Evolutionary conservation across 371 early-diverging fungal species (phyloP).

Genomic region (Mucor saturninus): DNA sequence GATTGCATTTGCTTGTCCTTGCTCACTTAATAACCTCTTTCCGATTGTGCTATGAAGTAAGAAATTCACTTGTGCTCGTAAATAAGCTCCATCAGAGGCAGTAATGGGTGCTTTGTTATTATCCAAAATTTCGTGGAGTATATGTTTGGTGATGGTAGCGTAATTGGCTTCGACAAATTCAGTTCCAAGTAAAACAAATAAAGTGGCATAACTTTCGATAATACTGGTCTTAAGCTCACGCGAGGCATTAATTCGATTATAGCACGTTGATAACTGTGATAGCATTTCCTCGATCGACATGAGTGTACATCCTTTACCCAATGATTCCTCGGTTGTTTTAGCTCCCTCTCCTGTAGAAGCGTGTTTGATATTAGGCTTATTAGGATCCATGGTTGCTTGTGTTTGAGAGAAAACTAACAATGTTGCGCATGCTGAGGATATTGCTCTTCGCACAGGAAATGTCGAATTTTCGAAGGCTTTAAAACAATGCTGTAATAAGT

Average conservation of each 20-base stretch:
- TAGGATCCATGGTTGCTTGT: slow-evolving; percentile 42
- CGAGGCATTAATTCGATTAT: slow-evolving; percentile 62
- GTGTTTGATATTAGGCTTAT: slow-evolving; percentile 43
- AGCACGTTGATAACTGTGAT: slow-evolving; percentile 60
- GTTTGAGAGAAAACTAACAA: slow-evolving; percentile 64
- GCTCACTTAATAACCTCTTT: slow-evolving; percentile 72
- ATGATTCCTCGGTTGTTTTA: slow-evolving; percentile 32
- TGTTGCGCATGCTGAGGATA: slow-evolving; percentile 67
- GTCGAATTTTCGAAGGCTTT: slow-evolving; percentile 75
- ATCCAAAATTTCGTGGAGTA: slow-evolving; percentile 65
- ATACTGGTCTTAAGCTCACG: slow-evolving; percentile 82
- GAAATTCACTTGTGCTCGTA: slow-evolving; percentile 71
- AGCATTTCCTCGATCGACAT: slow-evolving; percentile 77
- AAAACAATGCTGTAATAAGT: slow-evolving; percentile 55
- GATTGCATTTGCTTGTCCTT: slow-evolving; percentile 80
- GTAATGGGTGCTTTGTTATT: slow-evolving; percentile 33
- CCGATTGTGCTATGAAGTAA: slow-evolving; percentile 80
- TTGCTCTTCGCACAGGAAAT: slow-evolving; percentile 67
- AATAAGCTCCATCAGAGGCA: slow-evolving; percentile 63
- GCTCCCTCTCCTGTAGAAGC: slow-evolving; percentile 49
- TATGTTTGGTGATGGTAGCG: slow-evolving; percentile 66
- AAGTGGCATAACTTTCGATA: slow-evolving; percentile 78
- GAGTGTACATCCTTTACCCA: slow-evolving; percentile 37
- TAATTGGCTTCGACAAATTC: slow-evolving; percentile 80
- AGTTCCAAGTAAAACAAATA: slow-evolving; percentile 76